Evolutionary conservation across 176 grass and related monocot species (phyloP), one percentile per base, ranked within the genome.

Genomic region (Triticum timopheevii): DNA sequence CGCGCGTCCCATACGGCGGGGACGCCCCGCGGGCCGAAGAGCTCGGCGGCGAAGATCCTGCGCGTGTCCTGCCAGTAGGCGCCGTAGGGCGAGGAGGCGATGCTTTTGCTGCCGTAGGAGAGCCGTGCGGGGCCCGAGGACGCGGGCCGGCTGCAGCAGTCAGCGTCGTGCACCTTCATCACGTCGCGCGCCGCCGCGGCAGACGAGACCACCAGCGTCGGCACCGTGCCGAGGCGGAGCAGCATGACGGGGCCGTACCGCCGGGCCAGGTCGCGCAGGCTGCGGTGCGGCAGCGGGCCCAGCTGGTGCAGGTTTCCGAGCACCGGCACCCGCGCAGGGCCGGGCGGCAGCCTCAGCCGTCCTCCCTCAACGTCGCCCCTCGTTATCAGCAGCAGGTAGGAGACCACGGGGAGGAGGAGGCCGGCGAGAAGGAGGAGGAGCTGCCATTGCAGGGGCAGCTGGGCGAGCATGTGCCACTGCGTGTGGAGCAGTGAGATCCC

Each of bases 291-390:
- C 30, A 91, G 81, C 58, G 68, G 6, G 16, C 85, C 87, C 6
- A 96, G 20, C 69, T 96, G 91, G 87, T 88, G 87, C 39, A 96
- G 86, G 82, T 91, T 90, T 23, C 94, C 94, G 0, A 96, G n/a
- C 44, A 96, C n/a, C 1, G 91, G 91, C 33, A 93, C 12, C 50
- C 49, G 1, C 4, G 71, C 10, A 0, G 89, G 91, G 0, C 89
- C 84, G 5, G 91, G 94, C 12, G 94, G 87, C 39, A 89, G 65
- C 12, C 8, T 70, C 1, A 67, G 56, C 39, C 52, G 17, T 3
- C 34, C 56, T 36, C 17, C 11, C 52, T 24, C 10, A 1, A 0
- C 36, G 35, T 4, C 0, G 35, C 35, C 0, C 16, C 61, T 44
- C 11, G 61, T 62, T 23, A 54, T 17, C 56, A 25, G 25, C 56